Base-by-base conservation (phyloP, 1,284 basidiomycete species). In the Ustanciosporium gigantosporum region DNA sequence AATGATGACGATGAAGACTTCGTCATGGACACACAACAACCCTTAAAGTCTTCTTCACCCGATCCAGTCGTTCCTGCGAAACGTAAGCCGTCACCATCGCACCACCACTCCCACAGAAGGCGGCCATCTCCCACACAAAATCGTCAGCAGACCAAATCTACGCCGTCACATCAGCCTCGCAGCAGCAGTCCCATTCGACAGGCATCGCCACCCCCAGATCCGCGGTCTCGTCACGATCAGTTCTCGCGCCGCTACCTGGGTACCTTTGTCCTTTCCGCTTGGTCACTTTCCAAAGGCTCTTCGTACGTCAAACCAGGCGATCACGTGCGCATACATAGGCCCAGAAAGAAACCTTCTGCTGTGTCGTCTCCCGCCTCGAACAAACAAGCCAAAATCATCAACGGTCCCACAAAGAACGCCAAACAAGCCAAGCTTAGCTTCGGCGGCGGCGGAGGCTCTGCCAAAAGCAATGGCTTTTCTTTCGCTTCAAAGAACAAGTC, bases 261-360 rank as follows among this genome's bases (percentile, higher is more conserved):
- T 42, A 72, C 65, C 4, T 76, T 75, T 51, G 69, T 74, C 14
- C 52, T 76, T 3, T 66, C 66, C 15, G 74, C 68, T 13, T 76
- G 70, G 58, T 75, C 74, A 3, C 48, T 73, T 17, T 70, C 67
- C 41, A 76, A 74, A 40, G 74, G 74, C 15, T 41, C 46, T 5
- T 58, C 51, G 16, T 73, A 74, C 25, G 53, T 72, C 31, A 48
- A 70, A 36, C 60, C 60, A 3, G 74, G 74, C 9, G 71, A 75
- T 27, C 35, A 39, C 3, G 67, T 76, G 20, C 55, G 47, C 14
- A 74, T 76, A 38, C 56, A 64, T 41, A 56, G 68, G 20, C 67
- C 66, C 8, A 64, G 68, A 20, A 66, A 61, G 20, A 69, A 73
- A 31, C 25, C 27, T 5, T 3, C 21, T 2, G 17, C 52, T 22